phyloP scores from a whole-genome alignment of 73 alveolate genomes.

The Breviolum minutum region DNA sequence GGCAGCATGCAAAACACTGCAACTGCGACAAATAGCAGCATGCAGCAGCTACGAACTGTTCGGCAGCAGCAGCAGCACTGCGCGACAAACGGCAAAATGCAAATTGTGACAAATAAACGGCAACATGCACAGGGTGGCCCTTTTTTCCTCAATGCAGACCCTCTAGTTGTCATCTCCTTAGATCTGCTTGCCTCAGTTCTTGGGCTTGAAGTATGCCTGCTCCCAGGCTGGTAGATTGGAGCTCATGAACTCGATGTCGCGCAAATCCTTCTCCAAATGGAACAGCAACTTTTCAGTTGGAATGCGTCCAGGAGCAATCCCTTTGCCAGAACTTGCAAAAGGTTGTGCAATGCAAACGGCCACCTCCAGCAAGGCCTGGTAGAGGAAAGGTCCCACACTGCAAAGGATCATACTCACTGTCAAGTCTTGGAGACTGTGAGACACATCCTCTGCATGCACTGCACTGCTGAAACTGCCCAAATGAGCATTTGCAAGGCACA shows the following conservation, averaged over 20 bases:
- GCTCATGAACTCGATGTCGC: constrained; percentile 92
- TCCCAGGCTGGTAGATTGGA: constrained; percentile 54
- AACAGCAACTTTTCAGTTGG: constrained; percentile 67
- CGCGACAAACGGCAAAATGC: no score
- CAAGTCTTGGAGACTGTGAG: constrained; percentile 84
- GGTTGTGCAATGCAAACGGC: constrained; percentile 89
- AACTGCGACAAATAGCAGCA: no score
- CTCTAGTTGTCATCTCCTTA: background rate
- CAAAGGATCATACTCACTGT: constrained; percentile 46
- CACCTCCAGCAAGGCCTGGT: constrained; percentile 83
- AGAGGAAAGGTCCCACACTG: constrained; percentile 74
- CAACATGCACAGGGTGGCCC: no score
- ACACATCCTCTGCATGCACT: constrained; percentile 22
- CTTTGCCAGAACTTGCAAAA: constrained; percentile 59
- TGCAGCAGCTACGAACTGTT: no score
- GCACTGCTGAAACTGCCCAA: background rate
- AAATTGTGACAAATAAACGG: no score
- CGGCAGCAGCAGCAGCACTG: no score
- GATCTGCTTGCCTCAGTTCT: constrained; percentile 18
- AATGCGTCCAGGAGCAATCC: constrained; percentile 62
- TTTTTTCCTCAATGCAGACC: no score
- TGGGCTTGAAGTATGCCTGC: constrained; percentile 77
- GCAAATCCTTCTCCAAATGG: constrained; percentile 59
- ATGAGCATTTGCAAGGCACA: background rate
- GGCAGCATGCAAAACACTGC: no score